A percentile compares a stretch with the other conserved stretches of the same genome.
These are phyloP conservation scores for Trichosporon sp. DNA, from an alignment of 1,284 basidiomycete genomes.

Conservation along the genomic window DNA sequence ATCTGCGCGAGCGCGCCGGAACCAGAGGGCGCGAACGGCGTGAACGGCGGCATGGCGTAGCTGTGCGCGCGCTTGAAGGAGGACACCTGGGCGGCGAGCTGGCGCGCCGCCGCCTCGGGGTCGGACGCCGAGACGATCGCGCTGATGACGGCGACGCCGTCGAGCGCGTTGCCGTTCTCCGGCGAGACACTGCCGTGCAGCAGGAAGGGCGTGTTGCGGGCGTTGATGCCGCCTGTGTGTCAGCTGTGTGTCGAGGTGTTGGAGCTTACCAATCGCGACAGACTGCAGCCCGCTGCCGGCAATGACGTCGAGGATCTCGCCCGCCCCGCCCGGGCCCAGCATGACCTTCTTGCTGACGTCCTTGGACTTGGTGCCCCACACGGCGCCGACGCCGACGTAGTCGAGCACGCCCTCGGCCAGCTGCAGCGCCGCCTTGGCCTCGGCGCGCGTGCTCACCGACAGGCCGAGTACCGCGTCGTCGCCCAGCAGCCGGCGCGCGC, in stretches of 20 bases:
- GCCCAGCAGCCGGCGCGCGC: conserved; percentile 69
- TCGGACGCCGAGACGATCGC: conserved; percentile 70
- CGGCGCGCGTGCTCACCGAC: conserved; percentile 66
- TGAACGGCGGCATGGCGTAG: conserved; percentile 15
- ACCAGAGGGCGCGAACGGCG: neutral
- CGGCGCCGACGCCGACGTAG: conserved; percentile 80
- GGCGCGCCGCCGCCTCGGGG: conserved; percentile 59
- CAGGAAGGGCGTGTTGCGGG: conserved; percentile 65
- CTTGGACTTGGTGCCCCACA: conserved; percentile 72
- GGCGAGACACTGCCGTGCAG: conserved; percentile 65
- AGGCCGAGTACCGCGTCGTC: conserved; percentile 71
- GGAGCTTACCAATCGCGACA: conserved; percentile 70
- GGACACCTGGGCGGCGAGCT: conserved; percentile 42
- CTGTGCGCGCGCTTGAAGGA: conserved; percentile 37
- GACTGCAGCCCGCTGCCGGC: conserved; percentile 62
- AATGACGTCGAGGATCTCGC: conserved; percentile 58
- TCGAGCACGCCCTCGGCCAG: conserved; percentile 54
- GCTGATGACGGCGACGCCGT: conserved; percentile 86
- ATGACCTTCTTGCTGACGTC: conserved; percentile 56
- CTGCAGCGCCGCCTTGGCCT: conserved; percentile 57
- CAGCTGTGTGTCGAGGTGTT: neutral
- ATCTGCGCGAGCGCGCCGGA: conserved; percentile 34
- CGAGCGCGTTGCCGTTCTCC: conserved; percentile 56
- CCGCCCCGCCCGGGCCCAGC: conserved; percentile 63
- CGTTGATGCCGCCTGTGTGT: conserved; percentile 71